Conservation (phyloP, 1,284 basidiomycete species). For the Ustilago xerochloae region DNA sequence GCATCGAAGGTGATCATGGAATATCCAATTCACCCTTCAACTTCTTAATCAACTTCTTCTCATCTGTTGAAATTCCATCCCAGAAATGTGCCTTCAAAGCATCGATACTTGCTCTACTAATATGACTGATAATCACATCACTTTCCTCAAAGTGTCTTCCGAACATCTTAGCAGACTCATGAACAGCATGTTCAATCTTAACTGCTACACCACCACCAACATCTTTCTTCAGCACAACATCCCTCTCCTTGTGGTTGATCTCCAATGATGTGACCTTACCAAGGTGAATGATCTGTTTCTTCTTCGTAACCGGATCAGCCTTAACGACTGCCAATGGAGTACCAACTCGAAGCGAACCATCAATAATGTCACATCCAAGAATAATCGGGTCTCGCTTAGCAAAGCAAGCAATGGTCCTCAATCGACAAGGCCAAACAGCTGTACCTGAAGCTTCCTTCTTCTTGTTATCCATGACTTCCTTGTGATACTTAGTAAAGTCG, state of each 20-base stretch:
- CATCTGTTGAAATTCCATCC: constrained; percentile 87
- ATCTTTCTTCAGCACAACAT: constrained; percentile 91
- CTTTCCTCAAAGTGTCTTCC: constrained; percentile 91
- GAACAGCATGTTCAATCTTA: constrained; percentile 97
- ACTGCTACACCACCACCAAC: constrained; percentile 96
- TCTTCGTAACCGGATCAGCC: constrained; percentile 83
- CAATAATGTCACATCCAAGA: constrained; percentile 94
- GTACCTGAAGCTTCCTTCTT: constrained; percentile 89
- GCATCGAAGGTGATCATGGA: too few species aligned
- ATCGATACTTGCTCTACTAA: constrained; percentile 92
- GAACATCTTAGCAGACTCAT: constrained; percentile 86
- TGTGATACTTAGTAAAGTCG: constrained; percentile 95
- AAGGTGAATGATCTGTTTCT: constrained; percentile 88
- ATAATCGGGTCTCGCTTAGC: constrained; percentile 97
- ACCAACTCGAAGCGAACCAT: constrained; percentile 87
- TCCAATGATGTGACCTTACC: constrained; percentile 85
- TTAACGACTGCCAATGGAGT: constrained; percentile 96
- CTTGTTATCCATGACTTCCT: constrained; percentile 91
- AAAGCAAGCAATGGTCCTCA: constrained; percentile 92
- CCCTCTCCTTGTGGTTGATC: constrained; percentile 66
- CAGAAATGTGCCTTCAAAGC: constrained; percentile 80
- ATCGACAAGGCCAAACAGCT: constrained; percentile 95
- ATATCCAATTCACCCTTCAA: constrained; percentile 82
- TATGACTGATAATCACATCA: constrained; percentile 90
- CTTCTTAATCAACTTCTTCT: constrained; percentile 92